These are phyloP conservation scores for Tylopilus vinaceipallidus DNA, from an alignment of 768 basidiomycete genomes.

Conservation along the genomic window DNA sequence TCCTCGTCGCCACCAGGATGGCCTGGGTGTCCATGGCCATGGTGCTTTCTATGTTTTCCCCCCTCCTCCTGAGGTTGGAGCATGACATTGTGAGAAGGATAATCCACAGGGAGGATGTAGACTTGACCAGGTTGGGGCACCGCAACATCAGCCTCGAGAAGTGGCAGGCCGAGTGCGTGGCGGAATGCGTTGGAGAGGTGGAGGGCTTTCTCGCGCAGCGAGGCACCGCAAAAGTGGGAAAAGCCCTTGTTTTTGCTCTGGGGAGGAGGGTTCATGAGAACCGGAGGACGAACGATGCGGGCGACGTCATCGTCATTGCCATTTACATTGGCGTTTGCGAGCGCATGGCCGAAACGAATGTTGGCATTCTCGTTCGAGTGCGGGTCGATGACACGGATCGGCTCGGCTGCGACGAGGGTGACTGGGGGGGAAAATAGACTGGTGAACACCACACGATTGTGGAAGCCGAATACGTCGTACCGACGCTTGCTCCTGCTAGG, in stretches of 20 bases:
- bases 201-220: constrained; percentile 48
- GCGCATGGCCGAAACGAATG: constrained; percentile 39
- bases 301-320: constrained; percentile 26
- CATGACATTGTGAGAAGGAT: not conserved
- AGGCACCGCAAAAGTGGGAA: constrained; percentile 32
- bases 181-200: constrained; percentile 55
- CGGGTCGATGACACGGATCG: constrained; percentile 46
- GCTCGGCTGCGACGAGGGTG: constrained; percentile 45
- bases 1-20: not conserved
- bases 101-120: constrained; percentile 30
- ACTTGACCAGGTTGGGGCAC: constrained; percentile 19
- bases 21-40: not conserved
- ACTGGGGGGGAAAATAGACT: constrained; percentile 12
- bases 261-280: constrained; percentile 7
- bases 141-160: constrained; percentile 34
- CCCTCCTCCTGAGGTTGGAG: constrained; percentile 4
- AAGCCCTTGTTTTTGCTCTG: constrained; percentile 11
- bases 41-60: constrained; percentile 8
- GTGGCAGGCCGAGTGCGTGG: constrained; percentile 52
- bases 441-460: not conserved
- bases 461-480: constrained; percentile 19
- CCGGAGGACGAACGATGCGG: constrained; percentile 15
- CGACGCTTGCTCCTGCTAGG: constrained; percentile 35
- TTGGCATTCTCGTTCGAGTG: constrained; percentile 31
- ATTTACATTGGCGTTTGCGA: constrained; percentile 33